Evolutionary conservation across 805 yeast species (phyloP), one percentile per base, ranked within the genome.

Genomic region (Suhomyces xylopsoci): DNA sequence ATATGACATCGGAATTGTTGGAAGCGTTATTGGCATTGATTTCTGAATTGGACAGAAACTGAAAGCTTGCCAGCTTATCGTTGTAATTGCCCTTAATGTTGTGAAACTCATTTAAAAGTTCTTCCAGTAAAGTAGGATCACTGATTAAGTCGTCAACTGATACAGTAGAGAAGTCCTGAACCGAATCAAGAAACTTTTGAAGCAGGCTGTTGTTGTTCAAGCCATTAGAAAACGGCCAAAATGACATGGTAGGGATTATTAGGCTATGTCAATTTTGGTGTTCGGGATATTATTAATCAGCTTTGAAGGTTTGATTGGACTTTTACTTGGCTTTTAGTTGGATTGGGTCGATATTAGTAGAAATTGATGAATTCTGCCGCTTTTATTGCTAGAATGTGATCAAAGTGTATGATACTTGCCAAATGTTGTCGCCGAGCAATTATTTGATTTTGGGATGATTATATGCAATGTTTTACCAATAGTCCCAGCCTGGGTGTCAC

Each of bases 211-310:
- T 73, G 61, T 52, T 67, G 59, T 65, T 66, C 55, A 70, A 61
- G 15, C 76, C 59, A 48, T 66, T 74, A 42, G 76, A 62, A 55
- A 75, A 75, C 34, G 80, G 80, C 80, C 80, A 75, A 55, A 75
- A 75, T 47, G 80, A 75, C 80, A 75, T 45, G 47, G 15, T 43
- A 47, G 48, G 8, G 30, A 28, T 24, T 46, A 10, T 26, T 45
- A 28, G 51, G 26, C 14, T 14, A 3, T 9, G 41, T 8, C 7
- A 36, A 17, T 15, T 7, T 17, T 17, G 14, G 14, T 12, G 12
- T 2, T 9, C 3, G 24, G 17, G 24, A 19, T 17, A 8, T 17
- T 2, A 17, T 9, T 38, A 12, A 19, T 19, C 17, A 15, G 32
- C 3, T 28, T 28, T 12, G n/a, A 12, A 12, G n/a, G 32, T 28